These are phyloP conservation scores for Apiospora kogelbergensis DNA, from an alignment of 2,329 filamentous ascomycete genomes.

Conservation along the genomic window DNA sequence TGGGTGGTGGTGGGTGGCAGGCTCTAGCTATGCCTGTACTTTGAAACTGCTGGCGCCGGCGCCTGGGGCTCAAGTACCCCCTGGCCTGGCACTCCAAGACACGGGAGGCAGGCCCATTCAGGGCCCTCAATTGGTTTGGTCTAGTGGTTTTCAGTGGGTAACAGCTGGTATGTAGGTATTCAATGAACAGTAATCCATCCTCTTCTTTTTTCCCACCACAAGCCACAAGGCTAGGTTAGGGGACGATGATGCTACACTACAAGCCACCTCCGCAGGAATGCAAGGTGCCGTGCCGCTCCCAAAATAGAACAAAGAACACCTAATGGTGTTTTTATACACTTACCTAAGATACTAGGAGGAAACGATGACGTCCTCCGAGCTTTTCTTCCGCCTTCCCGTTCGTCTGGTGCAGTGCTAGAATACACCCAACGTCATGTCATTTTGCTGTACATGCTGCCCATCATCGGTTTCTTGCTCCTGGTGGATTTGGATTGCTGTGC, in stretches of 20 bases:
- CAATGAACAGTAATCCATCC: neutral
- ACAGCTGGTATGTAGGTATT: neutral
- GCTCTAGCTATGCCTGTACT: neutral
- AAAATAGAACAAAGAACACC: slow-evolving; percentile 8
- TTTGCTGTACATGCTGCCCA: neutral
- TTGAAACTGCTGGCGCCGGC: neutral
- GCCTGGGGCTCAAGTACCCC: neutral
- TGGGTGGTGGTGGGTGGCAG: neutral
- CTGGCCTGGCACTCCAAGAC: neutral
- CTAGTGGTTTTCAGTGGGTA: neutral
- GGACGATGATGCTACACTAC: slow-evolving; percentile 1
- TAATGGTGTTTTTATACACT: neutral
- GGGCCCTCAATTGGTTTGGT: neutral
- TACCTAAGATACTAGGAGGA: neutral
- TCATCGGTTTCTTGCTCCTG: neutral
- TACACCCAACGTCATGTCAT: neutral
- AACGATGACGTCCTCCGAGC: neutral
- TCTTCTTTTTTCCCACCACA: neutral
- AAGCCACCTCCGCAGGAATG: slow-evolving; percentile 2
- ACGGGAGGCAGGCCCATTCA: neutral
- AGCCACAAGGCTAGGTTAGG: neutral
- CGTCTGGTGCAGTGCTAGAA: neutral
- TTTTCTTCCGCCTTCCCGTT: neutral
- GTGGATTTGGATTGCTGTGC: neutral
- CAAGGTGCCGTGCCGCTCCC: neutral